A percentile compares a stretch with the other conserved stretches of the same genome.
These are phyloP conservation scores for Aspergillus sojae DNA, from an alignment of 2,329 filamentous ascomycete genomes.

Conservation along the genomic window DNA sequence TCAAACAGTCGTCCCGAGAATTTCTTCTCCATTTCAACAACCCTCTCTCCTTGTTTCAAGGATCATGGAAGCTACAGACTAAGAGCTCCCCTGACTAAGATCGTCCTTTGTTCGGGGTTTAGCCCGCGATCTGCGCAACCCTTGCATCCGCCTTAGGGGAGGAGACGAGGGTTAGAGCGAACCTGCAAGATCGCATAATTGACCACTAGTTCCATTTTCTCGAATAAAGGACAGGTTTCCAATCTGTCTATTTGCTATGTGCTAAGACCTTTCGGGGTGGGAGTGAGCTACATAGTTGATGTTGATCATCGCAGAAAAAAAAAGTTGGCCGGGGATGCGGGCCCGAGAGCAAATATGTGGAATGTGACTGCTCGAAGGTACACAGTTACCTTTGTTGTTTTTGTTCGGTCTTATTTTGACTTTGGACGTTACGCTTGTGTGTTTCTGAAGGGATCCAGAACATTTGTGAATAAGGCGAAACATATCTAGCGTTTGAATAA, in stretches of 20 bases:
- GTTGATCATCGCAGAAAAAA: conserved; percentile 11
- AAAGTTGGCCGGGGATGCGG: conserved; percentile 18
- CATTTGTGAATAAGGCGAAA: neutral
- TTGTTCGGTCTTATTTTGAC: neutral
- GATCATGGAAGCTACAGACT: neutral
- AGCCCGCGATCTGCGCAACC: conserved; percentile 19
- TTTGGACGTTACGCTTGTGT: conserved; percentile 1
- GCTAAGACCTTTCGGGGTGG: conserved; percentile 1
- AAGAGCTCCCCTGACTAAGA: conserved; percentile 5
- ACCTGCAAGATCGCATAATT: conserved; percentile 14
- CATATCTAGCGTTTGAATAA: neutral
- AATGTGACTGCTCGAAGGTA: conserved; percentile 22
- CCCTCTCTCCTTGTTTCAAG: conserved; percentile 1
- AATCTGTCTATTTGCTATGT: conserved; percentile 20
- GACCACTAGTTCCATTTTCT: conserved; percentile 14
- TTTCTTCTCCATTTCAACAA: neutral
- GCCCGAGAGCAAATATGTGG: conserved; percentile 16
- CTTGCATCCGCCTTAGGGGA: conserved; percentile 20
- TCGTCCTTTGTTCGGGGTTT: conserved; percentile 11
- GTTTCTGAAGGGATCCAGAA: neutral
- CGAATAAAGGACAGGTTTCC: conserved; percentile 17
- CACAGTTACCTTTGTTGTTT: neutral
- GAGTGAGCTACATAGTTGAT: conserved; percentile 4
- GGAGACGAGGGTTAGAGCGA: neutral
- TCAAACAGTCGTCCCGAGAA: neutral